phyloP scores from a whole-genome alignment of 331 rosid species.

The Erythrophleum ivorense region DNA sequence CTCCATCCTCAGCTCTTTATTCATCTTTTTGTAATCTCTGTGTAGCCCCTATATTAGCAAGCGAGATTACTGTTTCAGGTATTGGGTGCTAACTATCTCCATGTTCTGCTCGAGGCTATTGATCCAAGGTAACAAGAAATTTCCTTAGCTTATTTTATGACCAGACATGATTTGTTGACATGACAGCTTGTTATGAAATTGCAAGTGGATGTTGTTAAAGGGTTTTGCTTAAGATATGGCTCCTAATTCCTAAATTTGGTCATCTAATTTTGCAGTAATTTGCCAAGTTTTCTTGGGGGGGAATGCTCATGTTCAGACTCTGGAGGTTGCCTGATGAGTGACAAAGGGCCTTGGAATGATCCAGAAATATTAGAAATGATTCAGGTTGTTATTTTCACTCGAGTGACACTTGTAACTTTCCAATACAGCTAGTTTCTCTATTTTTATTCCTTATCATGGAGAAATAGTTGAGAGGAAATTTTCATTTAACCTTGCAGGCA shows the following conservation, averaged over 20 bases:
- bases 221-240: neutral
- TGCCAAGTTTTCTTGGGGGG: slow-evolving; percentile 91
- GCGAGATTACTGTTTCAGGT: slow-evolving; percentile 59
- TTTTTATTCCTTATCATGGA: neutral
- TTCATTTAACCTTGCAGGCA: slow-evolving; percentile 53
- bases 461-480: slow-evolving; percentile 5
- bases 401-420: neutral
- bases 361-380: slow-evolving; percentile 62
- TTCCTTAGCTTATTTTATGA: neutral
- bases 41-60: neutral
- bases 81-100: slow-evolving; percentile 65
- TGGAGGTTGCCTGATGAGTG: slow-evolving; percentile 86
- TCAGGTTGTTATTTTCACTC: slow-evolving; percentile 53
- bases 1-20: slow-evolving; percentile 28
- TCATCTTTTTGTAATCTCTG: neutral
- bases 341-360: slow-evolving; percentile 88
- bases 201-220: neutral
- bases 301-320: slow-evolving; percentile 72
- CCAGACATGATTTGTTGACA: slow-evolving; percentile 18
- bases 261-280: slow-evolving; percentile 59
- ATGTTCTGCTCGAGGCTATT: slow-evolving; percentile 55
- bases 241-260: neutral
- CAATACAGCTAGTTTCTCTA: neutral
- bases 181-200: slow-evolving; percentile 20
- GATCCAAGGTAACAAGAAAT: slow-evolving; percentile 66